These are phyloP conservation scores for Gyrodon lividus DNA, from an alignment of 768 basidiomycete species.

Conservation along the genomic window DNA sequence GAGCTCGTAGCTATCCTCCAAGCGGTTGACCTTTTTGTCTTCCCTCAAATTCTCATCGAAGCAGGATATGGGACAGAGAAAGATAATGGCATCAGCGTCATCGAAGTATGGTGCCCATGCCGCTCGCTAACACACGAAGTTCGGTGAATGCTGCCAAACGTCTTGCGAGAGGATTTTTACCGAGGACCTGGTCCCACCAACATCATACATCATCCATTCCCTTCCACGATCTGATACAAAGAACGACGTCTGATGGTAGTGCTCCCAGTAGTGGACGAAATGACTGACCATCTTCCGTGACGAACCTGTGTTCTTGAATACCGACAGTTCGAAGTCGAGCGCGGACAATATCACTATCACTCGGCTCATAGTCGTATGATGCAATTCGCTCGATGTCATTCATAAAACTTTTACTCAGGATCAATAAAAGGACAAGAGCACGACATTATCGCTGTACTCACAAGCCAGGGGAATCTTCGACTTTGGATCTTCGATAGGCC, in stretches of 20 bases:
- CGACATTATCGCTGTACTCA: constrained; percentile 38
- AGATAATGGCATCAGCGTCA: constrained; percentile 82
- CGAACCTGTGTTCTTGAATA: constrained; percentile 71
- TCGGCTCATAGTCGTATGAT: constrained; percentile 60
- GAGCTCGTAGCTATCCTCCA: constrained; percentile 74
- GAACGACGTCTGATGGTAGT: background rate
- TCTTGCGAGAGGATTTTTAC: constrained; percentile 35
- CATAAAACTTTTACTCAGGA: constrained; percentile 52
- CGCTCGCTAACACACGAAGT: constrained; percentile 46
- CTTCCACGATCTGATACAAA: constrained; percentile 51
- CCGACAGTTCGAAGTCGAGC: constrained; percentile 78
- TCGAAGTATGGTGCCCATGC: constrained; percentile 85
- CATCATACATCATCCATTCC: constrained; percentile 82
- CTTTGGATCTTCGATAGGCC: constrained; percentile 45
- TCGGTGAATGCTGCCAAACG: constrained; percentile 1
- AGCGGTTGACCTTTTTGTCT: constrained; percentile 63
- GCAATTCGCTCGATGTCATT: constrained; percentile 69
- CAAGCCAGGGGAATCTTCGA: constrained; percentile 78
- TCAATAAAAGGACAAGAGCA: constrained; percentile 4
- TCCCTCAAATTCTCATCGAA: constrained; percentile 81
- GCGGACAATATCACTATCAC: constrained; percentile 74
- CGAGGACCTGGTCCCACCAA: constrained; percentile 71
- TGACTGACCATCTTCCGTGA: constrained; percentile 59
- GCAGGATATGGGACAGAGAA: constrained; percentile 70
- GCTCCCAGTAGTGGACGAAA: background rate